Conservation (phyloP, 768 basidiomycete species). For the Cytidiella melzeri region DNA sequence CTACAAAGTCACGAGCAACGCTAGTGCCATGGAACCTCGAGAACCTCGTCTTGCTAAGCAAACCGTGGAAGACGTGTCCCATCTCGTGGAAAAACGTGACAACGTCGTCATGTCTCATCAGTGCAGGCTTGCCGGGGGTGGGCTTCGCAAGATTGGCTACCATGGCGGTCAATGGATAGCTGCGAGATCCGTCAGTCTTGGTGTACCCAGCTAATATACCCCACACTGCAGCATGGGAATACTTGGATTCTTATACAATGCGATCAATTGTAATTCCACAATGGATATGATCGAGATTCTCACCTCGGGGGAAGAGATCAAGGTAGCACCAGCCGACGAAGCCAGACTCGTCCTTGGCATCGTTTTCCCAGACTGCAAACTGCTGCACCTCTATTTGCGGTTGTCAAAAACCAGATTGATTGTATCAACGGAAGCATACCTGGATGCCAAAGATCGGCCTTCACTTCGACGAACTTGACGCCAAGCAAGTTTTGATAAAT, state of each 20-base stretch:
- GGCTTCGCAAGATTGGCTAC: constrained; percentile 88
- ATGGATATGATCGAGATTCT: constrained; percentile 6
- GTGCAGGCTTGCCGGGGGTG: constrained; percentile 70
- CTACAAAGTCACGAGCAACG: constrained; percentile 78
- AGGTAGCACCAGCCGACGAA: constrained; percentile 87
- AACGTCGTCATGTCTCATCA: constrained; percentile 84
- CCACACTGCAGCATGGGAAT: constrained; percentile 87
- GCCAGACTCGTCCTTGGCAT: constrained; percentile 59
- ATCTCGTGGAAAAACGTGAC: constrained; percentile 93
- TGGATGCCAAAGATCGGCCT: constrained; percentile 74
- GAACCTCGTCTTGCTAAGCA: constrained; percentile 66
- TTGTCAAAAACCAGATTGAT: too few species aligned
- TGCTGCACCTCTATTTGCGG: constrained; percentile 75
- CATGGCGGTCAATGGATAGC: constrained; percentile 78
- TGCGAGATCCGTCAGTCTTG: constrained; percentile 46
- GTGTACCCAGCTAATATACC: constrained; percentile 63
- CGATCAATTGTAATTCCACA: background rate
- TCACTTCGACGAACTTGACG: constrained; percentile 54
- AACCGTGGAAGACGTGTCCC: constrained; percentile 46
- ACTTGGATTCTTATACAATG: constrained; percentile 55
- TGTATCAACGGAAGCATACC: constrained; percentile 48
- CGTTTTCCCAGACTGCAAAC: constrained; percentile 81
- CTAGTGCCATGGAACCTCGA: constrained; percentile 78
- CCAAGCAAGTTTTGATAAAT: constrained; percentile 82
- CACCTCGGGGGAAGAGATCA: constrained; percentile 81